phyloP scores from a whole-genome alignment of 2,329 filamentous ascomycete species.

The Aspergillus eucalypticola region DNA sequence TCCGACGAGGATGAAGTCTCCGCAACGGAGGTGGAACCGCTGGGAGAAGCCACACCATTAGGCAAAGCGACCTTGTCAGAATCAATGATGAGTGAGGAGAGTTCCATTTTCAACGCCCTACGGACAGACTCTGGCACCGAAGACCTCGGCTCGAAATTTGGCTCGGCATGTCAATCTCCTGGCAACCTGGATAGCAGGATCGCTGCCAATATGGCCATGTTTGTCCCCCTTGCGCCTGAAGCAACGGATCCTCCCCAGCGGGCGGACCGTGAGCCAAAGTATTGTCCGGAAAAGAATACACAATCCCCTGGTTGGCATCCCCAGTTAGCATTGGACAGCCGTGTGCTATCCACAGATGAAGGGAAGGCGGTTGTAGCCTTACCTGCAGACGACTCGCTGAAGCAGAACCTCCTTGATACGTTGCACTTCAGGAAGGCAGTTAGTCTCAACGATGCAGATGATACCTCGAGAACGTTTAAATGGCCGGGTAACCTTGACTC shows the following conservation, averaged over 20 bases:
- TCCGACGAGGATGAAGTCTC: neutral
- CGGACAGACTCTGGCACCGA: constrained; percentile 32
- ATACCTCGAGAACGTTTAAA: constrained; percentile 20
- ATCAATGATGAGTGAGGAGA: constrained; percentile 37
- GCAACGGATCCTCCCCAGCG: neutral
- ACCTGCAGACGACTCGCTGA: neutral
- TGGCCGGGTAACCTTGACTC: constrained; percentile 28
- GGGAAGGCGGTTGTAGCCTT: neutral
- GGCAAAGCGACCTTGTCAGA: constrained; percentile 22
- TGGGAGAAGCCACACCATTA: neutral
- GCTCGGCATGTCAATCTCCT: constrained; percentile 11
- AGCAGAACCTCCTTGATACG: neutral
- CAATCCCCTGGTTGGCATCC: constrained; percentile 24
- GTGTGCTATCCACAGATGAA: neutral
- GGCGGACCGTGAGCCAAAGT: neutral
- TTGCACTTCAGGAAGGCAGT: constrained; percentile 23
- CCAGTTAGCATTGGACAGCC: constrained; percentile 17
- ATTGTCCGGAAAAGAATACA: neutral
- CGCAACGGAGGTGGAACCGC: neutral
- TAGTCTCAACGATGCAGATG: constrained; percentile 29
- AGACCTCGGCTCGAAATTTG: constrained; percentile 13
- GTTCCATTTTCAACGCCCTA: constrained; percentile 41
- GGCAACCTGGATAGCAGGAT: constrained; percentile 25
- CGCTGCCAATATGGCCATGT: constrained; percentile 33
- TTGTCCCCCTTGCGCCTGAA: constrained; percentile 23